Conservation (phyloP, 805 yeast species). For the Candida manassasensis region DNA sequence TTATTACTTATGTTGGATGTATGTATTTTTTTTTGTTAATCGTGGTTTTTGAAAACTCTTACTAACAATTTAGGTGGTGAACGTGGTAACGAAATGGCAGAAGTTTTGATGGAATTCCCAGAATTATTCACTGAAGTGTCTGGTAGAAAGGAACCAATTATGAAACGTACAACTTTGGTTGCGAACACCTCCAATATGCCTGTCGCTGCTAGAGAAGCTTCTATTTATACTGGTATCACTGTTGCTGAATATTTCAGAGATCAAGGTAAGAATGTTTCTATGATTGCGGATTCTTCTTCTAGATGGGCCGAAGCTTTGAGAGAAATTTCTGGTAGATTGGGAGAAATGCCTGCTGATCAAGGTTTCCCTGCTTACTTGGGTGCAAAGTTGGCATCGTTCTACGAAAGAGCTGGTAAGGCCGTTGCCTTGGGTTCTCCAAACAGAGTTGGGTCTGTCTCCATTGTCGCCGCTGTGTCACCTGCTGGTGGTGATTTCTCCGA, state of each 20-base stretch:
- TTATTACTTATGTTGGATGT: slow-evolving; percentile 86
- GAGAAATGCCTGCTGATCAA: slow-evolving; percentile 99
- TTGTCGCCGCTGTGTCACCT: slow-evolving; percentile 98
- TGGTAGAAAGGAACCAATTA: slow-evolving; percentile 96
- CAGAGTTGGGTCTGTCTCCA: slow-evolving; percentile 97
- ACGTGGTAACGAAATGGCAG: slow-evolving; percentile 99
- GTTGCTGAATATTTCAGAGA: slow-evolving; percentile 99
- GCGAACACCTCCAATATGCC: slow-evolving; percentile 99
- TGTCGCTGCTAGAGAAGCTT: slow-evolving; percentile 99
- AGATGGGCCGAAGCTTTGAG: slow-evolving; percentile 99
- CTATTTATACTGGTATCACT: slow-evolving; percentile 98
- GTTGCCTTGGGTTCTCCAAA: slow-evolving; percentile 93
- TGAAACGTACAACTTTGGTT: slow-evolving; percentile 98
- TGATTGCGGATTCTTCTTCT: slow-evolving; percentile 99
- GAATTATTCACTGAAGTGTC: slow-evolving; percentile 86
- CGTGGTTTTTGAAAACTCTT: neutral
- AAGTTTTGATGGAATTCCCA: slow-evolving; percentile 99
- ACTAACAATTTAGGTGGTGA: slow-evolving; percentile 56
- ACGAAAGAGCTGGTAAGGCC: slow-evolving; percentile 99
- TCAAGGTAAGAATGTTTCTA: slow-evolving; percentile 97
- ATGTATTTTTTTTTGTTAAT: neutral
- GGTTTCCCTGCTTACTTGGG: slow-evolving; percentile 99
- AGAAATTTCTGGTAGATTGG: slow-evolving; percentile 99
- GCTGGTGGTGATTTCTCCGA: slow-evolving; percentile 99
- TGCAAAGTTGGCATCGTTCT: slow-evolving; percentile 97